Evolutionary conservation across 2,329 filamentous ascomycete genomes (phyloP).

Genomic region (Clonostachys sp.): DNA sequence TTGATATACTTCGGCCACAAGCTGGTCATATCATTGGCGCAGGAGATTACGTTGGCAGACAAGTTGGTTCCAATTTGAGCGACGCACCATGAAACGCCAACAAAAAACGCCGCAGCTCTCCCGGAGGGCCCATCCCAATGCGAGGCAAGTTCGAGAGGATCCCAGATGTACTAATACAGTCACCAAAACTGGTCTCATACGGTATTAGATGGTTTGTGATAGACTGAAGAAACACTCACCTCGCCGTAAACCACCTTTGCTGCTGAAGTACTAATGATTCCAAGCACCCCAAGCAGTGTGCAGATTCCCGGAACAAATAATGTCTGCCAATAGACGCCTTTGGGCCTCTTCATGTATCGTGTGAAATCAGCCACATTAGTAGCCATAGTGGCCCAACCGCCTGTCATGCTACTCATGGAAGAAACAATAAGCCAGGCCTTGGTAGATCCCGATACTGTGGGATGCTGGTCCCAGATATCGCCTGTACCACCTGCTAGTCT

Average conservation of each 20-base stretch:
- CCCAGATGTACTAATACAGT: slow-evolving; percentile 41
- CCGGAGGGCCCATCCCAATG: slow-evolving; percentile 40
- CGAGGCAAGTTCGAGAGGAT: slow-evolving; percentile 38
- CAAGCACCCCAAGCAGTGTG: slow-evolving; percentile 31
- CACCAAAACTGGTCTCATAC: too few species aligned
- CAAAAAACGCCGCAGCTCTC: slow-evolving; percentile 36
- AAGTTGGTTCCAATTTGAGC: slow-evolving; percentile 56
- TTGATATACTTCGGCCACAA: slow-evolving; percentile 49
- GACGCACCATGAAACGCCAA: slow-evolving; percentile 45
- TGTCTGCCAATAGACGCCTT: slow-evolving; percentile 6
- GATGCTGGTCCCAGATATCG: slow-evolving; percentile 9
- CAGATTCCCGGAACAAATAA: background rate
- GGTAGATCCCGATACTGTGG: slow-evolving; percentile 2
- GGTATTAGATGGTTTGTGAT: too few species aligned
- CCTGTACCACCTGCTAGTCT: slow-evolving; percentile 15
- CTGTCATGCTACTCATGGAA: slow-evolving; percentile 2
- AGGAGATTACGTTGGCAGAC: slow-evolving; percentile 45
- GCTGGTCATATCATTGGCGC: slow-evolving; percentile 51
- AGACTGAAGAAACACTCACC: background rate
- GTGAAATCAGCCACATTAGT: slow-evolving; percentile 42
- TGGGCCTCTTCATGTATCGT: slow-evolving; percentile 17
- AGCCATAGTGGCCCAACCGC: slow-evolving; percentile 21
- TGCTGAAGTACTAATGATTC: slow-evolving; percentile 50
- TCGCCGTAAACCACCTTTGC: slow-evolving; percentile 34
- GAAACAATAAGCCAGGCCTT: slow-evolving; percentile 4